phyloP scores from a whole-genome alignment of 202 grass and related monocot genomes.

The Elaeis oleifera region DNA sequence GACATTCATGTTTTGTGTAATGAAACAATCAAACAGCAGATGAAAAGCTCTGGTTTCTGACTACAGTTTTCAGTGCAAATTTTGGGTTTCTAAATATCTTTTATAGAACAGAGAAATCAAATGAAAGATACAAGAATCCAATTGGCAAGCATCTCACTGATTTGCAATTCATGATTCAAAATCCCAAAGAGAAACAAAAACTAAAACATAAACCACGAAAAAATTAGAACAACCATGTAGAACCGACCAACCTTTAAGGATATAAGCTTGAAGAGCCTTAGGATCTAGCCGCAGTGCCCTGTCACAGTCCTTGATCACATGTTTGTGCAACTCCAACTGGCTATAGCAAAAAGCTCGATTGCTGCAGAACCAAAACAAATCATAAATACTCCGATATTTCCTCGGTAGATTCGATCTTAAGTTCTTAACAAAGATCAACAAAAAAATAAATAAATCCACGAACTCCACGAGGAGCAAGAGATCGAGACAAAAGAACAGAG shows the following conservation, averaged over 20 bases:
- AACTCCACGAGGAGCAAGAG: conserved; percentile 2
- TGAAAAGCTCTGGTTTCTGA: too few relatives aligned
- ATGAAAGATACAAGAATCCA: too few relatives aligned
- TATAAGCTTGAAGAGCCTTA: conserved; percentile 71
- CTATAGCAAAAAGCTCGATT: conserved; percentile 94
- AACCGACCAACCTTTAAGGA: conserved; percentile 63
- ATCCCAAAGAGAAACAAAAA: too few relatives aligned
- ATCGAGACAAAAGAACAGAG: background rate
- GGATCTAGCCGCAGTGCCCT: conserved; percentile 62
- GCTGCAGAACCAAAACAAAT: conserved; percentile 38
- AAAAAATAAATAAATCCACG: conserved; percentile 26
- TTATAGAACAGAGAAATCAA: too few relatives aligned
- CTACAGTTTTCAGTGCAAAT: too few relatives aligned
- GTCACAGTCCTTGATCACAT: conserved; percentile 93
- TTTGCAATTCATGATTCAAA: too few relatives aligned
- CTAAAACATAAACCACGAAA: too few relatives aligned
- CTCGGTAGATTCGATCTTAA: background rate
- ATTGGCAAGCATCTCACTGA: too few relatives aligned
- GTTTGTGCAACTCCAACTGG: conserved; percentile 93
- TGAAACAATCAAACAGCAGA: too few relatives aligned
- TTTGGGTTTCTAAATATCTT: too few relatives aligned
- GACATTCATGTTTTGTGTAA: too few relatives aligned
- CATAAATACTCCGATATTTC: background rate
- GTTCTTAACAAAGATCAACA: background rate
- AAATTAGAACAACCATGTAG: too few relatives aligned